Percentiles rank a stretch among this genome's conserved stretches.
phyloP scores from a whole-genome alignment of 2,329 filamentous ascomycete species.

The Botrytis squamosa region DNA sequence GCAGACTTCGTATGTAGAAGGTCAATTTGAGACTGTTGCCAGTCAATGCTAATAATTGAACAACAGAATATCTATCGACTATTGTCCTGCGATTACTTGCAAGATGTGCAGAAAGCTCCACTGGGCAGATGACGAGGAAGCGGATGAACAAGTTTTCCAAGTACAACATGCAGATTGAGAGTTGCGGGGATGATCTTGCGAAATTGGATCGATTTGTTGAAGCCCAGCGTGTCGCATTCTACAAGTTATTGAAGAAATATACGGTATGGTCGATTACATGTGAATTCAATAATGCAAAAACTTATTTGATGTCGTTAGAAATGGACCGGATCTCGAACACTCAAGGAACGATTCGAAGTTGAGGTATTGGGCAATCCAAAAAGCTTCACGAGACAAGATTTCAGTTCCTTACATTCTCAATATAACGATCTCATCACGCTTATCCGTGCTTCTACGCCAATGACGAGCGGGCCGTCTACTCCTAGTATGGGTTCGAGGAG shows the following conservation, averaged over 20 bases:
- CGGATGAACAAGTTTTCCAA: conserved; percentile 35
- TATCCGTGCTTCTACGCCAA: conserved; percentile 45
- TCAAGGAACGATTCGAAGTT: conserved; percentile 65
- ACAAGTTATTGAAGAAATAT: conserved; percentile 85
- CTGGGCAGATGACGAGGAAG: conserved; percentile 34
- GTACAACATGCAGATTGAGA: conserved; percentile 39
- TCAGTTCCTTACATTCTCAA: conserved; percentile 51
- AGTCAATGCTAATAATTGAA: conserved; percentile 17
- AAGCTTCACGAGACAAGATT: conserved; percentile 69
- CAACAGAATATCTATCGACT: conserved; percentile 32
- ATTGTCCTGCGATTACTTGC: conserved; percentile 31
- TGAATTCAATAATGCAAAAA: not conserved
- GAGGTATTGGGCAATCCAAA: conserved; percentile 64
- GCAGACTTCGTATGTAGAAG: conserved; percentile 59
- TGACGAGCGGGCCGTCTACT: conserved; percentile 31
- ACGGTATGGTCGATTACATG: conserved; percentile 46
- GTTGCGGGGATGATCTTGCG: conserved; percentile 69
- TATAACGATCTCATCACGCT: conserved; percentile 51
- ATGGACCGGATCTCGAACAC: conserved; percentile 72
- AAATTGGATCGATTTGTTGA: conserved; percentile 69
- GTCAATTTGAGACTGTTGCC: not conserved
- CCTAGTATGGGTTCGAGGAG: conserved; percentile 28
- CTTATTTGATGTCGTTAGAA: conserved; percentile 51
- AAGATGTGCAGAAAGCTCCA: conserved; percentile 29
- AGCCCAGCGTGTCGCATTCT: conserved; percentile 73